These are phyloP conservation scores for Psilocybe mexicana DNA, from an alignment of 1,284 basidiomycete species.

Conservation along the genomic window DNA sequence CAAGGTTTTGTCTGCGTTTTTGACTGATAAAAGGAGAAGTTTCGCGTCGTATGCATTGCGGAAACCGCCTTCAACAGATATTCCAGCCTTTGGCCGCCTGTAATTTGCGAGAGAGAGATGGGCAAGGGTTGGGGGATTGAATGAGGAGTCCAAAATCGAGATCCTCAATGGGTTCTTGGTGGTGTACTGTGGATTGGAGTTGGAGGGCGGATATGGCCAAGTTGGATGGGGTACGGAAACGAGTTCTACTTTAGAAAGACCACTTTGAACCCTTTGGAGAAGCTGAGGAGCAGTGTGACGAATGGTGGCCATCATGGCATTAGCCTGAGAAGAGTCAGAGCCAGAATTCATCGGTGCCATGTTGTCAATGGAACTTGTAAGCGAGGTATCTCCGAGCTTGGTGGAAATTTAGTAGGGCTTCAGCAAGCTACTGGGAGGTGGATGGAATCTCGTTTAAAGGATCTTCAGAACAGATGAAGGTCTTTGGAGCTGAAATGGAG, in stretches of 20 bases:
- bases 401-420: background rate
- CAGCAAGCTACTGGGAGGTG: background rate
- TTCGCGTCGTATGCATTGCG: slow-evolving; percentile 64
- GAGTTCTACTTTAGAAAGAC: slow-evolving; percentile 51
- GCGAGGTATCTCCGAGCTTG: background rate
- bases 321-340: slow-evolving; percentile 19
- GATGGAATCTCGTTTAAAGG: background rate
- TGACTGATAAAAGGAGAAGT: slow-evolving; percentile 82
- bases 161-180: slow-evolving; percentile 41
- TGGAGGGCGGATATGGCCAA: slow-evolving; percentile 52
- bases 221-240: slow-evolving; percentile 51
- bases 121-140: slow-evolving; percentile 91
- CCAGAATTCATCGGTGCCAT: background rate
- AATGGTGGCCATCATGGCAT: slow-evolving; percentile 19
- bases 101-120: slow-evolving; percentile 78
- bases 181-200: slow-evolving; percentile 11
- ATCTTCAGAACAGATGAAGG: background rate
- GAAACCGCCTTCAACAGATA: slow-evolving; percentile 13
- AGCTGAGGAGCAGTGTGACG: slow-evolving; percentile 30
- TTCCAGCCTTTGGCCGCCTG: slow-evolving; percentile 28
- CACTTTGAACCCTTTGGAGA: slow-evolving; percentile 48
- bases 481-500: background rate
- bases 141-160: slow-evolving; percentile 87
- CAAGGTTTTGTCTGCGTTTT: slow-evolving; percentile 87
- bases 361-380: background rate